phyloP scores from a whole-genome alignment of 768 basidiomycete genomes.

The Boletus fagicola region DNA sequence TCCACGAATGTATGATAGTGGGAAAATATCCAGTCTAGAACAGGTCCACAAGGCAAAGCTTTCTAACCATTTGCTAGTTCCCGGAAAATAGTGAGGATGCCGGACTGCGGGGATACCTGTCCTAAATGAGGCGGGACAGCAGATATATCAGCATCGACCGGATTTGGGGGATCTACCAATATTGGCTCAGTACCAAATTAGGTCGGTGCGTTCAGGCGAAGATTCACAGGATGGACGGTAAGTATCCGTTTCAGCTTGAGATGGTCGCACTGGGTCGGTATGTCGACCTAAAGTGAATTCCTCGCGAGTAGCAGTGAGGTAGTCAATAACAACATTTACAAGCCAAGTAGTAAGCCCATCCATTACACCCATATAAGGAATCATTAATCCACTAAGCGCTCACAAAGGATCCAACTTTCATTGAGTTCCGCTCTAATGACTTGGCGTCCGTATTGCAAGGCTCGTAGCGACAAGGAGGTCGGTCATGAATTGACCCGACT shows the following conservation, averaged over 20 bases:
- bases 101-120: not conserved
- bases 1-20: not conserved
- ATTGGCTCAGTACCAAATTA: not conserved
- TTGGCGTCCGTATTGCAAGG: conserved; percentile 26
- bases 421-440: conserved; percentile 8
- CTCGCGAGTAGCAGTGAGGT: not conserved
- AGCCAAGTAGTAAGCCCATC: not conserved
- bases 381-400: not conserved
- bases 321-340: not conserved
- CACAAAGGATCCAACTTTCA: not conserved
- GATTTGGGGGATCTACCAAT: not conserved
- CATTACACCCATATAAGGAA: not conserved
- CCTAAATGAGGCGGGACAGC: not conserved
- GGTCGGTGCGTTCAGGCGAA: not conserved
- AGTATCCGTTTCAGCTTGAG: not conserved
- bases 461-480: conserved; percentile 31
- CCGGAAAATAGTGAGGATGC: not conserved
- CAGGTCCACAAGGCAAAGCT: not conserved
- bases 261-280: not conserved
- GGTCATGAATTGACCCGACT: conserved; percentile 26
- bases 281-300: not conserved
- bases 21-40: not conserved
- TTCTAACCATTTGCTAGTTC: not conserved
- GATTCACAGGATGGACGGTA: not conserved
- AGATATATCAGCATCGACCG: not conserved